phyloP scores from a whole-genome alignment of 306 rosid species.

The Begonia loranthoides region DNA sequence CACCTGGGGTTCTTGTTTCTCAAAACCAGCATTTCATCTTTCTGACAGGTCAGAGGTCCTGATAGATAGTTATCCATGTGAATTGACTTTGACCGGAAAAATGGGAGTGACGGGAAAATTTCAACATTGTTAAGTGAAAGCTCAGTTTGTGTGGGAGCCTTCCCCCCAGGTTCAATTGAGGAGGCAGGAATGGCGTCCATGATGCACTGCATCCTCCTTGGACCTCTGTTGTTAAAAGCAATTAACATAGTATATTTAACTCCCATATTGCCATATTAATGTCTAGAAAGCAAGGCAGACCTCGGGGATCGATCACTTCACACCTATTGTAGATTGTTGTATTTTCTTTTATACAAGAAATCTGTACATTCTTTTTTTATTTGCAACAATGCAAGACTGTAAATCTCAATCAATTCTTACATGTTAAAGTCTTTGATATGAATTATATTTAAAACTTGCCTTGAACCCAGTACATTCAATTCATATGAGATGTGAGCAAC shows the following conservation, averaged over 20 bases:
- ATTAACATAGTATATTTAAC: not conserved
- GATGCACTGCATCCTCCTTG: conserved; percentile 60
- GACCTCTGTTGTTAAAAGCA: conserved; percentile 37
- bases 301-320: not conserved
- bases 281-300: not conserved
- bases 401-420: not conserved
- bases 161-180: conserved; percentile 53
- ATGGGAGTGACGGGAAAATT: conserved; percentile 35
- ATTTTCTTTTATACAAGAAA: too few species aligned
- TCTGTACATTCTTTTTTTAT: too few species aligned
- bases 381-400: not conserved
- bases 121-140: conserved; percentile 33
- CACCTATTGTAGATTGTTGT: not conserved
- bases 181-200: conserved; percentile 48
- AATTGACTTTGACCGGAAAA: conserved; percentile 41
- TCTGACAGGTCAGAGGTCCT: conserved; percentile 30
- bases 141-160: conserved; percentile 57
- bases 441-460: conserved; percentile 23
- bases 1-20: conserved; percentile 67
- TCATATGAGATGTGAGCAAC: conserved; percentile 86
- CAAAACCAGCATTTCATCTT: conserved; percentile 40
- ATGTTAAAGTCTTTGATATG: conserved; percentile 3
- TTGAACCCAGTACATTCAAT: conserved; percentile 83
- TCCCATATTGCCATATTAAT: not conserved
- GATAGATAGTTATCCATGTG: conserved; percentile 28